Evolutionary conservation across 1,139 yeast species (phyloP).

Genomic region (Taphrina flavorubra): DNA sequence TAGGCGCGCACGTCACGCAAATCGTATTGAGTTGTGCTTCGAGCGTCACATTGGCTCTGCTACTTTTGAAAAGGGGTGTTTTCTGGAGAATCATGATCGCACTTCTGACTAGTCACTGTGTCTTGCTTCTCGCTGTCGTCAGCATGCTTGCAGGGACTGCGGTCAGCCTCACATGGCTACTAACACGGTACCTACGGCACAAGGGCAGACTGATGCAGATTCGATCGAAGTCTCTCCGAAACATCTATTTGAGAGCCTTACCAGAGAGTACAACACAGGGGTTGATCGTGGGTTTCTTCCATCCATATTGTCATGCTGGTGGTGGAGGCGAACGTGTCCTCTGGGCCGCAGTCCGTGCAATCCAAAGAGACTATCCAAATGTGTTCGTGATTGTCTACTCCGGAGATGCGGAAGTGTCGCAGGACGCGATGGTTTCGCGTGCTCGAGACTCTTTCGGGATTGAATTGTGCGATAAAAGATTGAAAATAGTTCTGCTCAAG

Average conservation of each 20-base stretch:
- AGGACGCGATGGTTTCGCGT: slow-evolving; percentile 61
- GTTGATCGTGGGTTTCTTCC: slow-evolving; percentile 72
- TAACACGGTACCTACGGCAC: background rate
- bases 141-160: background rate
- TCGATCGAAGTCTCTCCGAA: slow-evolving; percentile 1
- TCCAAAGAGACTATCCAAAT: slow-evolving; percentile 60
- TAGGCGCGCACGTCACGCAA: too few species aligned
- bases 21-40: too few species aligned
- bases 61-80: too few species aligned
- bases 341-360: slow-evolving; percentile 88
- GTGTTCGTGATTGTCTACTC: slow-evolving; percentile 80
- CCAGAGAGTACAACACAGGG: background rate
- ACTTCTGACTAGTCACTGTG: background rate
- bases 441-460: slow-evolving; percentile 67
- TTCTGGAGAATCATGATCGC: too few species aligned
- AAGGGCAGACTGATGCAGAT: background rate
- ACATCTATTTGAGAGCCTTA: slow-evolving; percentile 8
- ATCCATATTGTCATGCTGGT: slow-evolving; percentile 91
- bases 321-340: slow-evolving; percentile 98
- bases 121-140: background rate
- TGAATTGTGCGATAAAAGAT: slow-evolving; percentile 58
- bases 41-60: too few species aligned
- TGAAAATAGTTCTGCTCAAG: slow-evolving; percentile 74
- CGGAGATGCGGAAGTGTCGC: slow-evolving; percentile 63
- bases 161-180: background rate